A percentile compares a stretch with the other conserved stretches of the same genome.
Evolutionary conservation across 805 yeast genomes (phyloP).

Genomic region (Candida dajiaensis): DNA sequence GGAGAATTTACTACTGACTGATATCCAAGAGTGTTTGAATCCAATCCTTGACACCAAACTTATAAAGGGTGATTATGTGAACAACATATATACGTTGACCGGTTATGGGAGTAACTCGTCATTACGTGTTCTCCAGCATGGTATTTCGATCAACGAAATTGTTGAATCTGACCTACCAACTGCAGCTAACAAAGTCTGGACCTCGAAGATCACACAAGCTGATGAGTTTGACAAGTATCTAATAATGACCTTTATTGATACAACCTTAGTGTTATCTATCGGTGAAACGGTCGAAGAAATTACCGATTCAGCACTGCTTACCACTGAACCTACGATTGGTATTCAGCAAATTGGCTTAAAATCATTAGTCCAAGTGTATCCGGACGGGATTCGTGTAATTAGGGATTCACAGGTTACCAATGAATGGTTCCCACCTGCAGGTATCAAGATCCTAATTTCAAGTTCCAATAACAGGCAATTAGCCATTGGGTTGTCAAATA

Average conservation of each 20-base stretch:
- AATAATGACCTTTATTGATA: conserved; percentile 56
- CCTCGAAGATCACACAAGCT: conserved; percentile 41
- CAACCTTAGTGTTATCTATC: conserved; percentile 67
- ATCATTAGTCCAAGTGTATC: conserved; percentile 68
- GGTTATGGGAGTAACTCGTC: conserved; percentile 32
- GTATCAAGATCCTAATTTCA: conserved; percentile 55
- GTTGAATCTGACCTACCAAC: conserved; percentile 77
- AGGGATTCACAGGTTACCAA: conserved; percentile 16
- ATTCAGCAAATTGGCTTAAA: conserved; percentile 60
- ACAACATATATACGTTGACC: conserved; percentile 35
- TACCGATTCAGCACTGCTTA: conserved; percentile 54
- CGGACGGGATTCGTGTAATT: conserved; percentile 63
- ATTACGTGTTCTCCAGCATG: conserved; percentile 46
- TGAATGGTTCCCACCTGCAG: conserved; percentile 84
- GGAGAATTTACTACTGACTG: conserved; percentile 56
- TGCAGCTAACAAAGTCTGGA: conserved; percentile 55
- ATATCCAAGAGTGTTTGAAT: conserved; percentile 36
- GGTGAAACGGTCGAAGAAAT: conserved; percentile 81
- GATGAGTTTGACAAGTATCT: conserved; percentile 56
- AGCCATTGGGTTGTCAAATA: conserved; percentile 62
- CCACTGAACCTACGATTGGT: conserved; percentile 54
- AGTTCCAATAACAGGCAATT: conserved; percentile 64
- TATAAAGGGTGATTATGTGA: conserved; percentile 21
- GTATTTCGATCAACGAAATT: conserved; percentile 52
- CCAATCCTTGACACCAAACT: conserved; percentile 46